These are phyloP conservation scores for Salicornia ramosissima DNA, from an alignment of 148 eudicot species.

Conservation along the genomic window DNA sequence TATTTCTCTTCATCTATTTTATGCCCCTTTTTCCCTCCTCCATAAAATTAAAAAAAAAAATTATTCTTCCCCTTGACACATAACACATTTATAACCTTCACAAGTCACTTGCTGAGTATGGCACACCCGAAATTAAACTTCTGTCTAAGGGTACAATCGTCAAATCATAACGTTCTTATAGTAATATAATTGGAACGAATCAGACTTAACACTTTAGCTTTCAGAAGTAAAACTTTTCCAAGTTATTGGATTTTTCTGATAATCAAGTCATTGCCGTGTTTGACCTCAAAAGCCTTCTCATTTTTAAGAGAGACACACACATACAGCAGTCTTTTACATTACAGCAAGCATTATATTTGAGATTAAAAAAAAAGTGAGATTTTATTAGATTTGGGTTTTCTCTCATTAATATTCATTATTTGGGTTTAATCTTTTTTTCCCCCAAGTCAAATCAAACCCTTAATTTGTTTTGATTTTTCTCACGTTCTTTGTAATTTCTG, in stretches of 20 bases:
- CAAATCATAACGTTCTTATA: not conserved
- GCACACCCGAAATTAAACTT: conserved; percentile 1
- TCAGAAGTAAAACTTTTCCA: conserved; percentile 1
- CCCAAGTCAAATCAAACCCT: conserved; percentile 7
- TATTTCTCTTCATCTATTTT: conserved; percentile 20
- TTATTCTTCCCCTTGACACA: not conserved
- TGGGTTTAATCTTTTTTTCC: not conserved
- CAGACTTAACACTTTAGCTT: conserved; percentile 10
- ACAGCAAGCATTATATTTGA: not conserved
- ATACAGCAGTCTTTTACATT: not conserved
- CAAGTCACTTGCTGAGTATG: conserved; percentile 22
- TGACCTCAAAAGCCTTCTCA: conserved; percentile 51
- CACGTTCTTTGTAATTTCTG: conserved; percentile 11
- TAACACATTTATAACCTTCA: conserved; percentile 23
- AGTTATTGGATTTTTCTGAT: conserved; percentile 9
- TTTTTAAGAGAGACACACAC: conserved; percentile 11
- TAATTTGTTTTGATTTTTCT: not conserved
- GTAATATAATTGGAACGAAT: conserved; percentile 1
- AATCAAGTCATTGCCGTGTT: conserved; percentile 78
- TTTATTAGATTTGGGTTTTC: conserved; percentile 1
- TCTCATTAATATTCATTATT: not conserved
- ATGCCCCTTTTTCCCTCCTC: not conserved
- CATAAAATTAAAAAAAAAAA: too few species aligned
- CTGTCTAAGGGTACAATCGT: not conserved
- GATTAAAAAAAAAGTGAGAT: not conserved